Base-by-base conservation (phyloP, 371 early-diverging fungal species). In the Lichtheimia corymbifera region DNA sequence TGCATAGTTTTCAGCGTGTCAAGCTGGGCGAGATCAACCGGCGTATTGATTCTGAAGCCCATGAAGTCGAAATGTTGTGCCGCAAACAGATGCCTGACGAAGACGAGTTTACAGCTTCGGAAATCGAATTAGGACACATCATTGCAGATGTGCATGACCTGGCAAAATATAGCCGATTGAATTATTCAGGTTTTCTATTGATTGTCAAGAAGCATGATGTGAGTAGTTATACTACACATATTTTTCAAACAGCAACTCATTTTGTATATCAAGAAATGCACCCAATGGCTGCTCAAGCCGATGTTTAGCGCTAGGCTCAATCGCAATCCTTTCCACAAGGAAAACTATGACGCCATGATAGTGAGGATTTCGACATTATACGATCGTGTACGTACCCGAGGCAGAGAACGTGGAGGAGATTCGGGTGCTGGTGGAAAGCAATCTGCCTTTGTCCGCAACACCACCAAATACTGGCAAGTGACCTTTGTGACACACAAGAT, bases 161-260 rank as follows among this genome's bases (percentile, higher is more conserved):
- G 40, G 91, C 96, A 50, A 94, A 94, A 79, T 99, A 92, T 72
- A 91, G 94, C 5, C 87, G 97, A 22, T 79, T 98, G 60, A 99
- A 99, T 83, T 95, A 95, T 69, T 91, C 97, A 40, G 99, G 96
- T 12, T 97, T 98, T 67, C 79, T 97, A 59, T 97, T 96, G 84
- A 94, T 97, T 63, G 86, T 98, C 70, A 97, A 97, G 77, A 97
- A 98, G 79, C 97, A 97, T 76, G 98, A 98, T 84, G 86, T 85
- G 84, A 80, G 79, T 71, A 27, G 9, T 5, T n/a, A n/a, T 18
- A 20, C 7, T 5, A 7, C 27, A 6, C 1, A 30, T 28, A 30
- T 30, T 30, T 30, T 35, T 9, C 35, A 35, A 9, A 35, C 11
- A 35, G 35, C 9, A 28, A 28, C 11, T 35, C 0, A 35, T 35